Conservation (phyloP, 768 basidiomycete genomes). For the Lactifluus echinatus region DNA sequence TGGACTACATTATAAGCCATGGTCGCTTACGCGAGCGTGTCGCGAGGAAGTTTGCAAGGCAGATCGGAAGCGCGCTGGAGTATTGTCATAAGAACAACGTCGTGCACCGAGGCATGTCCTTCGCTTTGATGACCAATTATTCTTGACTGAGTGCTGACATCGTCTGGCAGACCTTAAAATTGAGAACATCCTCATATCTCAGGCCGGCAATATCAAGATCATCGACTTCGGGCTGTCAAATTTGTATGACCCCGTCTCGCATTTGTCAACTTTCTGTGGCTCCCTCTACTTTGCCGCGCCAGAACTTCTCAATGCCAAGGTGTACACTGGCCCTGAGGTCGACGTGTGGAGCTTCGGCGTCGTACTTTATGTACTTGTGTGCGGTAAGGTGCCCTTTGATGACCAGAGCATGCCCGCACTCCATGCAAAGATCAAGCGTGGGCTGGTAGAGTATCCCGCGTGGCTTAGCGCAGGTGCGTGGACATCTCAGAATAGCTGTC, state of each 20-base stretch:
- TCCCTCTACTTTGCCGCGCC: constrained; percentile 98
- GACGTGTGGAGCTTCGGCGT: constrained; percentile 99
- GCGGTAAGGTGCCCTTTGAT: constrained; percentile 98
- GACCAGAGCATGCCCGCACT: constrained; percentile 99
- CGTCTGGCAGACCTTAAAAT: constrained; percentile 77
- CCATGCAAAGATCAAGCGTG: constrained; percentile 98
- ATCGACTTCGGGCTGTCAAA: constrained; percentile 99
- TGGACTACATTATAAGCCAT: constrained; percentile 99
- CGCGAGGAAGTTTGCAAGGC: constrained; percentile 94
- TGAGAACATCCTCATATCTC: constrained; percentile 98
- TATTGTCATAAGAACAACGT: constrained; percentile 98
- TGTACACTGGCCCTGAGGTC: constrained; percentile 96
- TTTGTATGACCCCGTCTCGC: constrained; percentile 72
- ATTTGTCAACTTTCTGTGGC: constrained; percentile 94
- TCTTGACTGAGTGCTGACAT: background rate
- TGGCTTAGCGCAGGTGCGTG: constrained; percentile 87
- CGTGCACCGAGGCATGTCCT: constrained; percentile 74
- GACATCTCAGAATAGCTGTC: background rate
- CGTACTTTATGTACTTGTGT: constrained; percentile 94
- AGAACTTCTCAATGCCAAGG: constrained; percentile 91
- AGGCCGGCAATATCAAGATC: constrained; percentile 98
- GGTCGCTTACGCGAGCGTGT: constrained; percentile 91
- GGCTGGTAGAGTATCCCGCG: constrained; percentile 92
- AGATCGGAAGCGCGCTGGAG: constrained; percentile 92
- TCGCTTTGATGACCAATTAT: constrained; percentile 3